These are phyloP conservation scores for Juglanconis sp. DNA, from an alignment of 2,329 filamentous ascomycete species.

Conservation along the genomic window DNA sequence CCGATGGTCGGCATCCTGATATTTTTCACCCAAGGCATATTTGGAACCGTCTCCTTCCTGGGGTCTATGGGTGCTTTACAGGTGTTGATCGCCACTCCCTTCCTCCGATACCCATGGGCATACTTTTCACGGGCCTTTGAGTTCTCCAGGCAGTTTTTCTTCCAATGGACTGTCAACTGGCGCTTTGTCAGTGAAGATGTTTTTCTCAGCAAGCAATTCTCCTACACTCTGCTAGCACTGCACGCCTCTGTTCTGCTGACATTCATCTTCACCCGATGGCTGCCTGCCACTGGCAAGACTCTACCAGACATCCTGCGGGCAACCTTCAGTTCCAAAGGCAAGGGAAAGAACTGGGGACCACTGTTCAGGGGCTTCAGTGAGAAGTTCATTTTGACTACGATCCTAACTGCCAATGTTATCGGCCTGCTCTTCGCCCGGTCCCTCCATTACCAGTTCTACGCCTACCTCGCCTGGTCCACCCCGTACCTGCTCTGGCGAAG, in stretches of 20 bases:
- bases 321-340: conserved; percentile 40
- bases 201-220: conserved; percentile 71
- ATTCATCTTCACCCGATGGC: conserved; percentile 69
- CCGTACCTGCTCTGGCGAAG: conserved; percentile 84
- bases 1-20: conserved; percentile 77
- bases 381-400: conserved; percentile 70
- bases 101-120: conserved; percentile 63
- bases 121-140: conserved; percentile 87
- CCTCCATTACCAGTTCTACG: conserved; percentile 93
- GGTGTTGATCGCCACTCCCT: conserved; percentile 64
- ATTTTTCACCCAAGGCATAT: conserved; percentile 71
- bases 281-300: conserved; percentile 61
- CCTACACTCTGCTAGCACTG: conserved; percentile 60
- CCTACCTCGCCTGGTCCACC: conserved; percentile 84
- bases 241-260: conserved; percentile 64
- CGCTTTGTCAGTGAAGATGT: conserved; percentile 81
- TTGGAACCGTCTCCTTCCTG: conserved; percentile 57
- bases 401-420: conserved; percentile 73
- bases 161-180: conserved; percentile 99
- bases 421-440: conserved; percentile 84
- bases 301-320: conserved; percentile 50
- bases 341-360: conserved; percentile 22
- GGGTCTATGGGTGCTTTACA: conserved; percentile 41
- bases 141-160: conserved; percentile 84
- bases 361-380: conserved; percentile 40